phyloP scores from a whole-genome alignment of 1,284 basidiomycete species.

The Papiliotrema nemorosa region DNA sequence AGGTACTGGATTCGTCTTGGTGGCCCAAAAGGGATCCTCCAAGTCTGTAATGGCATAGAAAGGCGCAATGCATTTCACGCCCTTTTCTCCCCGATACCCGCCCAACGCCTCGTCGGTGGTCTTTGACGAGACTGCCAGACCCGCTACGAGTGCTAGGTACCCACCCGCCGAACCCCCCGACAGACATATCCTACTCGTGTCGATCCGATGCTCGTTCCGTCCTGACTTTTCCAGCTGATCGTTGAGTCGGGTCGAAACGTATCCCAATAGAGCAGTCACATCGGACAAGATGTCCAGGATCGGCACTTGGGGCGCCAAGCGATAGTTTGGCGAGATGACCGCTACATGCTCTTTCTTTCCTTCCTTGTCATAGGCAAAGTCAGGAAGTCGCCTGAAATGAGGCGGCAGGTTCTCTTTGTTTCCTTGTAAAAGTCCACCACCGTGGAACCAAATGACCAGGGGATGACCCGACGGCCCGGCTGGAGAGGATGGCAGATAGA shows the following conservation, averaged over 20 bases:
- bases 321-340: constrained; percentile 44
- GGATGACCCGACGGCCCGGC: constrained; percentile 22
- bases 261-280: constrained; percentile 29
- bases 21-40: constrained; percentile 42
- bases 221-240: constrained; percentile 26
- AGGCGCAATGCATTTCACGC: constrained; percentile 39
- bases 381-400: constrained; percentile 41
- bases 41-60: constrained; percentile 48
- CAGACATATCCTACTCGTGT: constrained; percentile 34
- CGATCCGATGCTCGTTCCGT: constrained; percentile 27
- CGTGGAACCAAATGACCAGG: constrained; percentile 46
- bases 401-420: constrained; percentile 49
- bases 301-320: constrained; percentile 43
- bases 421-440: constrained; percentile 45
- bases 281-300: constrained; percentile 45
- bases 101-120: constrained; percentile 35
- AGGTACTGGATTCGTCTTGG: constrained; percentile 44
- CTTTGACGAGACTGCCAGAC: constrained; percentile 25
- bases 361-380: constrained; percentile 9
- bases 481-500: constrained; percentile 35
- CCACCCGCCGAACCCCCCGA: constrained; percentile 45
- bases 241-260: constrained; percentile 34
- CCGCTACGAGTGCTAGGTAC: constrained; percentile 44
- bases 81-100: constrained; percentile 30
- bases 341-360: constrained; percentile 21